Conservation (phyloP, 2,329 filamentous ascomycete species). For the Grosmannia huntii region DNA sequence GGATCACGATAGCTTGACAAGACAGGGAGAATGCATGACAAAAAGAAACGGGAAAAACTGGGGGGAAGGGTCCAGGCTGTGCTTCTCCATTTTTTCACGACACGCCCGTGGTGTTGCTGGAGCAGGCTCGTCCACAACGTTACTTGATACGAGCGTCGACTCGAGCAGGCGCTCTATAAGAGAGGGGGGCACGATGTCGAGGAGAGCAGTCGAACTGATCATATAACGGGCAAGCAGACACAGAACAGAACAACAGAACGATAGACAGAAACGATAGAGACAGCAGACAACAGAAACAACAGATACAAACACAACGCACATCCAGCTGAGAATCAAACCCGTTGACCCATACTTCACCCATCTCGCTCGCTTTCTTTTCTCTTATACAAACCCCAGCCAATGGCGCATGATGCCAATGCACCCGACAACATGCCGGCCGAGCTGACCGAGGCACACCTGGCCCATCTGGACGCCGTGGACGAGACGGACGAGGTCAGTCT, state of each 20-base stretch:
- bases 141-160: not conserved
- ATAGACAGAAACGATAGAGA: too few relatives aligned
- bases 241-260: too few relatives aligned
- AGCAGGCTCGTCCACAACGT: not conserved
- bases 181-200: not conserved
- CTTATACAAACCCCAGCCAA: too few relatives aligned
- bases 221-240: too few relatives aligned
- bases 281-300: not conserved
- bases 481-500: not conserved
- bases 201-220: not conserved
- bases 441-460: constrained; percentile 1
- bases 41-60: not conserved
- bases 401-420: too few relatives aligned
- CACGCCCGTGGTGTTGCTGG: constrained; percentile 1
- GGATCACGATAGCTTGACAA: not conserved
- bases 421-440: not conserved
- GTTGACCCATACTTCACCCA: too few relatives aligned
- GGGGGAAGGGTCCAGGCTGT: not conserved
- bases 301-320: too few relatives aligned
- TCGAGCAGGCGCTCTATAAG: not conserved
- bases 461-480: too few relatives aligned
- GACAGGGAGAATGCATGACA: not conserved
- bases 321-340: too few relatives aligned
- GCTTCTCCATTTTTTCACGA: not conserved
- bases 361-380: too few relatives aligned